These are phyloP conservation scores for Geranium rotundifolium DNA, from an alignment of 345 rosid genomes.

Conservation along the genomic window DNA sequence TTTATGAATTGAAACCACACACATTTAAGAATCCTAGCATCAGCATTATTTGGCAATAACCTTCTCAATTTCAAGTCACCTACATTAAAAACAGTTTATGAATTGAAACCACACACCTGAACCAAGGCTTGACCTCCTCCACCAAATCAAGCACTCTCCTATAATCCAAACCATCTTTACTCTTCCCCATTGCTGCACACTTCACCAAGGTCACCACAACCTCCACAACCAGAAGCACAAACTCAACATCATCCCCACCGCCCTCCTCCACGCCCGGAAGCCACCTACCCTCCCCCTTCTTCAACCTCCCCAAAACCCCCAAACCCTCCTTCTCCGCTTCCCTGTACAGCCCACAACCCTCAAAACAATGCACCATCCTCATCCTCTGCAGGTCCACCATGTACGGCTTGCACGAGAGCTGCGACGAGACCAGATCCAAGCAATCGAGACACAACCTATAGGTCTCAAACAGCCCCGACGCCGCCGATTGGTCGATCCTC, in stretches of 20 bases:
- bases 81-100: neutral
- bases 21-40: conserved; percentile 14
- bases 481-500: conserved; percentile 6
- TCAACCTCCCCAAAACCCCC: conserved; percentile 40
- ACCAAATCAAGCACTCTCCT: conserved; percentile 32
- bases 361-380: conserved; percentile 41
- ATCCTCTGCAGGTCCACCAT: conserved; percentile 41
- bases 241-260: conserved; percentile 38
- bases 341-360: conserved; percentile 34
- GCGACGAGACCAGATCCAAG: conserved; percentile 48
- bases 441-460: conserved; percentile 61
- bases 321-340: conserved; percentile 37
- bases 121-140: conserved; percentile 59
- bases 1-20: neutral
- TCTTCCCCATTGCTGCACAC: conserved; percentile 34
- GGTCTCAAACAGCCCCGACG: conserved; percentile 28
- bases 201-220: conserved; percentile 36
- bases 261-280: conserved; percentile 23
- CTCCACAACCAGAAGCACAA: conserved; percentile 44
- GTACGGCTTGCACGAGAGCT: conserved; percentile 55
- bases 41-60: neutral
- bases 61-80: neutral
- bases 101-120: conserved; percentile 28
- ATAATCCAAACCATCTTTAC: conserved; percentile 28
- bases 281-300: conserved; percentile 9